Evolutionary conservation across 2,329 filamentous ascomycete species (phyloP), one percentile per base, ranked within the genome.

Genomic region (Hymenoscyphus linearis): DNA sequence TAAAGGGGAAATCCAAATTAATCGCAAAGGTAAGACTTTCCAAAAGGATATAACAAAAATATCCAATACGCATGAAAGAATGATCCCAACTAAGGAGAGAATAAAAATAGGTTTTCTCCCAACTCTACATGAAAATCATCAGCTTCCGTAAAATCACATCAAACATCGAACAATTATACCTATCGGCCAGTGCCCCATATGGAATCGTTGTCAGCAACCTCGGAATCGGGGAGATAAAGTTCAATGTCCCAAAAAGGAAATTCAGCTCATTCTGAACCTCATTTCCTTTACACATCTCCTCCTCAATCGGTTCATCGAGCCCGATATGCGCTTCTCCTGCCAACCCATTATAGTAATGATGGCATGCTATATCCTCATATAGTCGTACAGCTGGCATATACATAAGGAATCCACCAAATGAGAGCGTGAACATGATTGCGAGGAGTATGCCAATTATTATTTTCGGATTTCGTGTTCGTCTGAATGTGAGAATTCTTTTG

Each of bases 321-420:
- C 64, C 64, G 50, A 72, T 68, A 52, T 66, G 65, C 14, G 59
- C 67, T 4, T 55, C 60, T 12, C 67, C 66, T 25, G 66, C 52
- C 18, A 68, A 40, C 16, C 64, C 52, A n/a, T 70, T 65, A 57
- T 70, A 73, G 59, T 76, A 76, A 58, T 75, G 72, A 58, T 73
- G 74, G 64, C 76, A 78, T 22, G 77, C 64, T 36, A 76, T 73
- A 64, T 77, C 74, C 62, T 78, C 76, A 47, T 71, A 72, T 31
- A 76, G 68, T 52, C 75, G 70, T 6, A 74, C 70, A 47, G 66
- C 64, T 16, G 76, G 72, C 27, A 77, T 72, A 9, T 60, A 64
- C 59, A 68, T 69, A 27, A 77, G 68, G 2, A 68, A 70, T n/a
- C 66, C 68, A 1, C 72, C 66, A 35, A 68, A 66, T 1, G 68